phyloP scores from a whole-genome alignment of 2,329 filamentous ascomycete species.

The Sporothrix humicola region DNA sequence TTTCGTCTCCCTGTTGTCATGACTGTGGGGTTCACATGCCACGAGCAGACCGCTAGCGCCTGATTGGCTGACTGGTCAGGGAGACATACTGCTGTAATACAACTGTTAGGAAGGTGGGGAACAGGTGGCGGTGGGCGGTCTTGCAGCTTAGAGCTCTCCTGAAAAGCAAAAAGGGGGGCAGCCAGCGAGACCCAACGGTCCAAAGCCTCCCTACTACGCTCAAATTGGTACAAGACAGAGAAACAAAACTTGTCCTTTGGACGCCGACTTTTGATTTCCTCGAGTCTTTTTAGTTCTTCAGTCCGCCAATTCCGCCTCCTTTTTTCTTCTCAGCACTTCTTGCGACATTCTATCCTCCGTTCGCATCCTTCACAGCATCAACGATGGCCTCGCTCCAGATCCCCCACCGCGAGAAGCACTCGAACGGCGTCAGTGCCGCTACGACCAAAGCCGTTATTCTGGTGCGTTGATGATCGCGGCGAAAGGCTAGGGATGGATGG shows the following conservation, averaged over 20 bases:
- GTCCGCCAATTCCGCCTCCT: not conserved
- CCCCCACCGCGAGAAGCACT: slow-evolving; percentile 57
- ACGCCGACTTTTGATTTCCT: too few relatives aligned
- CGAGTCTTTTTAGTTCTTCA: too few relatives aligned
- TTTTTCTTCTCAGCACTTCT: not conserved
- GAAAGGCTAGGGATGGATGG: not conserved
- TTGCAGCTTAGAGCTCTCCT: slow-evolving; percentile 13
- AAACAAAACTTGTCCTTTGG: slow-evolving; percentile 24
- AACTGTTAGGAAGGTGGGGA: not conserved
- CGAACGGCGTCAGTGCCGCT: slow-evolving; percentile 56
- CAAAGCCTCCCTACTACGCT: not conserved
- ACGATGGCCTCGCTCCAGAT: slow-evolving; percentile 62
- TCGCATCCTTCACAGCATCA: slow-evolving; percentile 18
- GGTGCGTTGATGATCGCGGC: slow-evolving; percentile 57
- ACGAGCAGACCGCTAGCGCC: slow-evolving; percentile 23
- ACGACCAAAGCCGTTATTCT: slow-evolving; percentile 94
- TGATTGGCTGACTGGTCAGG: slow-evolving; percentile 26
- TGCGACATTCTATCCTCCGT: not conserved
- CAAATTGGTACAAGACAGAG: not conserved
- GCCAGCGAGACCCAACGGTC: not conserved
- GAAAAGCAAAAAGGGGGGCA: slow-evolving; percentile 18
- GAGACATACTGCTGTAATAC: not conserved
- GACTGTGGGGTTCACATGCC: slow-evolving; percentile 17
- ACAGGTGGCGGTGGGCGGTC: slow-evolving; percentile 9
- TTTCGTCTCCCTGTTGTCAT: not conserved